These are phyloP conservation scores for Kodamaea fungicola DNA, from an alignment of 1,139 yeast genomes.

Conservation along the genomic window DNA sequence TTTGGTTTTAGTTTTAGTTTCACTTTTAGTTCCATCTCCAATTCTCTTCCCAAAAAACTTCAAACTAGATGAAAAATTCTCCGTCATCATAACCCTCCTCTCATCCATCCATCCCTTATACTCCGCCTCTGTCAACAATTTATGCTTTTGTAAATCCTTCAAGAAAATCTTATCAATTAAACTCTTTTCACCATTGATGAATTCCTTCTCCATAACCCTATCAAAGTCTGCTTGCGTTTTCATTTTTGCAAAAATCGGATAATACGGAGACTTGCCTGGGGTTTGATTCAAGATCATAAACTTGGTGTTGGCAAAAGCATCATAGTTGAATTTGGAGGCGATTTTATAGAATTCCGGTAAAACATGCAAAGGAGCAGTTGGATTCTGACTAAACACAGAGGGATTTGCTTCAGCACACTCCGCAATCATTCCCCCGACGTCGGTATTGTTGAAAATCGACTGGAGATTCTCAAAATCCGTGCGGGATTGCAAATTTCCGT, in stretches of 20 bases:
- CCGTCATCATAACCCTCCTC: slow-evolving; percentile 10
- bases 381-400: slow-evolving; percentile 55
- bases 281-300: slow-evolving; percentile 73
- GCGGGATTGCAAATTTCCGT: slow-evolving; percentile 67
- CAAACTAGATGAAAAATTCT: slow-evolving; percentile 6
- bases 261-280: slow-evolving; percentile 71
- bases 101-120: slow-evolving; percentile 13
- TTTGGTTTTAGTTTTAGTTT: neutral
- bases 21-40: neutral
- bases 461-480: slow-evolving; percentile 56
- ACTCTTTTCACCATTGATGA: slow-evolving; percentile 31
- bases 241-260: slow-evolving; percentile 53
- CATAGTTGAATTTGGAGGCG: slow-evolving; percentile 33
- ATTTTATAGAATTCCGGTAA: slow-evolving; percentile 55
- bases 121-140: slow-evolving; percentile 18
- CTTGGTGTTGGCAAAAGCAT: slow-evolving; percentile 63
- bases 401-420: slow-evolving; percentile 87
- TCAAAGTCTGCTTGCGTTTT: slow-evolving; percentile 54
- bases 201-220: slow-evolving; percentile 18
- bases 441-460: slow-evolving; percentile 46
- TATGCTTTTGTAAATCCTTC: slow-evolving; percentile 34
- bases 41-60: slow-evolving; percentile 3
- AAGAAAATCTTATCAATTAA: slow-evolving; percentile 27
- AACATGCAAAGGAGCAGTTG: slow-evolving; percentile 54
- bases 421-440: slow-evolving; percentile 88